Percentiles rank a stretch among this genome's conserved stretches.
phyloP scores from a whole-genome alignment of 257 asterid species.

The Solanum rostratum region DNA sequence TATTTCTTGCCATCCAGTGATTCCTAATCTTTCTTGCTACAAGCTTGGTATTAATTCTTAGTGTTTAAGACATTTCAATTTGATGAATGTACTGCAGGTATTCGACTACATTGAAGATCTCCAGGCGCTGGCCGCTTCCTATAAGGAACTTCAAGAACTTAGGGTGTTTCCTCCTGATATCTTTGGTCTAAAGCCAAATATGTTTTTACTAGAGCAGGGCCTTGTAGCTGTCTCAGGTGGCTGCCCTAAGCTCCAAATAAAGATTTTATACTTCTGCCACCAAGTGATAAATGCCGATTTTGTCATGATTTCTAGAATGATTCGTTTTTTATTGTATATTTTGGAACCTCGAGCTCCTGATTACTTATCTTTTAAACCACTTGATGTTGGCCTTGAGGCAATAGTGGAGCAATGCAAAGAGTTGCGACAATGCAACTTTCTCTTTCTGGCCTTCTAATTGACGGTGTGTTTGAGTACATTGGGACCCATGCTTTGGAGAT shows the following conservation, averaged over 20 bases:
- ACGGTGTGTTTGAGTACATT: constrained; percentile 10
- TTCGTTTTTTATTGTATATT: not conserved
- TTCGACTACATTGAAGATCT: constrained; percentile 14
- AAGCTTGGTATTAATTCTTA: not conserved
- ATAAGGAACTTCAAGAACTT: constrained; percentile 6
- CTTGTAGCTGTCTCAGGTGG: constrained; percentile 8
- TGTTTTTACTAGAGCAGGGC: constrained; percentile 1
- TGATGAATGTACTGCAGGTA: constrained; percentile 3
- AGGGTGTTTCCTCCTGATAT: constrained; percentile 8
- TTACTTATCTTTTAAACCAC: constrained; percentile 4
- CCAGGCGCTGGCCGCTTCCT: constrained; percentile 1
- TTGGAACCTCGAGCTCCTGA: constrained; percentile 7
- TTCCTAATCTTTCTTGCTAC: not conserved
- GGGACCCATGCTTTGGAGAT: constrained; percentile 17
- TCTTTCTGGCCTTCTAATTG: constrained; percentile 18
- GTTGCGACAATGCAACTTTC: constrained; percentile 6
- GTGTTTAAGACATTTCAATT: not conserved
- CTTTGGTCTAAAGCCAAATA: not conserved
- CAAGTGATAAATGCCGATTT: constrained; percentile 8
- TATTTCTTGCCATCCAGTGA: not conserved
- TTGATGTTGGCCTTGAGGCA: constrained; percentile 7
- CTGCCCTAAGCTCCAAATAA: constrained; percentile 12
- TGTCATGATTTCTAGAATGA: not conserved
- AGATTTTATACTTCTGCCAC: constrained; percentile 12
- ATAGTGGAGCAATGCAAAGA: constrained; percentile 11